Conservation (phyloP, 2,329 filamentous ascomycete genomes). For the Sarocladiaceae sp. region DNA sequence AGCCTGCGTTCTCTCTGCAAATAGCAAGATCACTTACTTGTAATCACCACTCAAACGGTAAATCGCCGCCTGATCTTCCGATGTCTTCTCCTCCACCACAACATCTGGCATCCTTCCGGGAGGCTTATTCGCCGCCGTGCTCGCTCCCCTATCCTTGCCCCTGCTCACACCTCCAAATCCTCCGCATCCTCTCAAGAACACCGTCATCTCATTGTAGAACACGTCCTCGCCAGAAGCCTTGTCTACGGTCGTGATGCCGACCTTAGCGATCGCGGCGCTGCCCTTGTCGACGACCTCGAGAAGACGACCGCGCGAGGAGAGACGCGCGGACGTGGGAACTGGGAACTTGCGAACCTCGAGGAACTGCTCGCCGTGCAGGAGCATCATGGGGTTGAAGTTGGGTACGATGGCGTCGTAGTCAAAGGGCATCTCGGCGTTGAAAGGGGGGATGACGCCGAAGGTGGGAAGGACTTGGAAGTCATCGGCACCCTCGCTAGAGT, state of each 20-base stretch:
- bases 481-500: conserved; percentile 63
- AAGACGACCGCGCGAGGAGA: conserved; percentile 70
- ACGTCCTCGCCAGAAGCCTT: conserved; percentile 80
- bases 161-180: conserved; percentile 83
- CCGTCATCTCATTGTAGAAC: conserved; percentile 95
- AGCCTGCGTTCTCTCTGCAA: neutral
- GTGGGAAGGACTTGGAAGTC: conserved; percentile 91
- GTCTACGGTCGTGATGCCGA: conserved; percentile 75
- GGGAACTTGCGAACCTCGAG: conserved; percentile 91
- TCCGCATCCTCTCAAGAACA: conserved; percentile 86
- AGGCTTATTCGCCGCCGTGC: conserved; percentile 71
- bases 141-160: conserved; percentile 68
- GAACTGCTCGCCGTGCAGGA: conserved; percentile 97
- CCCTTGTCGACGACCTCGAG: conserved; percentile 97
- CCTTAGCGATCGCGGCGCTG: conserved; percentile 75
- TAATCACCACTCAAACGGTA: conserved; percentile 93
- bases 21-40: conserved; percentile 46
- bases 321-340: conserved; percentile 74
- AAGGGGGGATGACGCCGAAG: conserved; percentile 94
- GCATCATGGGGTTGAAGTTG: conserved; percentile 98
- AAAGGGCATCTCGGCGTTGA: conserved; percentile 77
- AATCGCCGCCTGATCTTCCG: conserved; percentile 83
- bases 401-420: conserved; percentile 76
- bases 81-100: conserved; percentile 79
- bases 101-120: conserved; percentile 73